phyloP scores from a whole-genome alignment of 2,329 filamentous ascomycete species.

The Fusarium nisikadoi region DNA sequence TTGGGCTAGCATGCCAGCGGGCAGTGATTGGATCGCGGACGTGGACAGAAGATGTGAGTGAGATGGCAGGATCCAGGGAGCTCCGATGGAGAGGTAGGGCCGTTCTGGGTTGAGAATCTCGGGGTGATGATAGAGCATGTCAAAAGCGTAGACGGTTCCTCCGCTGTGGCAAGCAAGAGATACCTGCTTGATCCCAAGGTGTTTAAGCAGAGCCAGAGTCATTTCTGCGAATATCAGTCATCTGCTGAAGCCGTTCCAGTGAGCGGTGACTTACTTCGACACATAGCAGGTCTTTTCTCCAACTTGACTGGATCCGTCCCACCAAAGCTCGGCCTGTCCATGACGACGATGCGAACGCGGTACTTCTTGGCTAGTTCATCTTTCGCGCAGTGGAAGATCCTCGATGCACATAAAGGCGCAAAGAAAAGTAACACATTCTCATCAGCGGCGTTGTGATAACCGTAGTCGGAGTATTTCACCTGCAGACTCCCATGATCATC shows the following conservation, averaged over 20 bases:
- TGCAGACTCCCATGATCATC: neutral
- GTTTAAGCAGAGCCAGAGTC: neutral
- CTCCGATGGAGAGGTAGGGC: conserved; percentile 15
- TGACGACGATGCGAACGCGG: conserved; percentile 6
- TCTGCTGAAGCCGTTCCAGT: rapidly evolving
- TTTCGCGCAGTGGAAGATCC: conserved; percentile 21
- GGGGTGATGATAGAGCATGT: conserved; percentile 25
- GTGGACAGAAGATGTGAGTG: neutral
- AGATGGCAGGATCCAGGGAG: conserved; percentile 17
- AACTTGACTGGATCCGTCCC: conserved; percentile 12
- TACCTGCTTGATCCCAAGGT: conserved; percentile 14
- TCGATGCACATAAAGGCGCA: conserved; percentile 9
- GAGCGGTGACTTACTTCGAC: conserved; percentile 5
- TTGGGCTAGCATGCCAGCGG: neutral
- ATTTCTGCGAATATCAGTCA: neutral
- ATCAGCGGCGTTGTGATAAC: conserved; percentile 13
- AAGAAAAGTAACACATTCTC: conserved; percentile 30
- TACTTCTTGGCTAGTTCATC: conserved; percentile 17
- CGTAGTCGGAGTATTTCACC: conserved; percentile 21
- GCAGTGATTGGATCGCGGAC: conserved; percentile 3
- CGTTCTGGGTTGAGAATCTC: conserved; percentile 21
- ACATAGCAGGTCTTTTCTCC: neutral
- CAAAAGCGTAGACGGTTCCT: conserved; percentile 24
- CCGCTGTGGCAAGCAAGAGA: conserved; percentile 22
- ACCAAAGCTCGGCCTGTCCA: conserved; percentile 23